phyloP scores from a whole-genome alignment of 2,329 filamentous ascomycete genomes.

The Xylariales sp. region DNA sequence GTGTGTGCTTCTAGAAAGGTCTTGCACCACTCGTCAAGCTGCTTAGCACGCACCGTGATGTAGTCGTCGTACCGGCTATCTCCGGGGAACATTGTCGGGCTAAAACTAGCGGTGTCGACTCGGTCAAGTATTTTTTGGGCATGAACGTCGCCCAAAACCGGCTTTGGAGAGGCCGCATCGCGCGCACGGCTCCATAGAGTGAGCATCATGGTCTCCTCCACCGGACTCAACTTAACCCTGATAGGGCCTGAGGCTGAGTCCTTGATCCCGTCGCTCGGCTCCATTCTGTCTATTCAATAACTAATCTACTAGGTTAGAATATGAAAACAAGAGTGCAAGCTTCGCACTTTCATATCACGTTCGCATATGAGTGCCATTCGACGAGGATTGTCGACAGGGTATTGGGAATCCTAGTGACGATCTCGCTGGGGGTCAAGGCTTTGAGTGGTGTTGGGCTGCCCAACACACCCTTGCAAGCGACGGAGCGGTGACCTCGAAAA shows the following conservation, averaged over 20 bases:
- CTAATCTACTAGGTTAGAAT: background rate
- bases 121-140: conserved; percentile 40
- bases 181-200: conserved; percentile 37
- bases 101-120: conserved; percentile 37
- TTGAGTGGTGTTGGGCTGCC: conserved; percentile 9
- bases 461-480: conserved; percentile 22
- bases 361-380: background rate
- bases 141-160: conserved; percentile 37
- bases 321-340: background rate
- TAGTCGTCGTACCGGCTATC: conserved; percentile 38
- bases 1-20: conserved; percentile 39
- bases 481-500: conserved; percentile 7
- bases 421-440: conserved; percentile 15
- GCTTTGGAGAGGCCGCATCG: conserved; percentile 36
- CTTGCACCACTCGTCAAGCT: conserved; percentile 43
- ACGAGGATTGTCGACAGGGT: conserved; percentile 12
- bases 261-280: background rate
- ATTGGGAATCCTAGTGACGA: conserved; percentile 16
- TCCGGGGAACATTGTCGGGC: conserved; percentile 35
- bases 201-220: conserved; percentile 41
- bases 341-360: background rate
- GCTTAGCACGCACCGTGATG: conserved; percentile 36
- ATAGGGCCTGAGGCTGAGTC: conserved; percentile 13
- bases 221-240: conserved; percentile 38
- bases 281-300: conserved; percentile 9